phyloP scores from a whole-genome alignment of 345 rosid genomes.

The Erucastrum elatum region DNA sequence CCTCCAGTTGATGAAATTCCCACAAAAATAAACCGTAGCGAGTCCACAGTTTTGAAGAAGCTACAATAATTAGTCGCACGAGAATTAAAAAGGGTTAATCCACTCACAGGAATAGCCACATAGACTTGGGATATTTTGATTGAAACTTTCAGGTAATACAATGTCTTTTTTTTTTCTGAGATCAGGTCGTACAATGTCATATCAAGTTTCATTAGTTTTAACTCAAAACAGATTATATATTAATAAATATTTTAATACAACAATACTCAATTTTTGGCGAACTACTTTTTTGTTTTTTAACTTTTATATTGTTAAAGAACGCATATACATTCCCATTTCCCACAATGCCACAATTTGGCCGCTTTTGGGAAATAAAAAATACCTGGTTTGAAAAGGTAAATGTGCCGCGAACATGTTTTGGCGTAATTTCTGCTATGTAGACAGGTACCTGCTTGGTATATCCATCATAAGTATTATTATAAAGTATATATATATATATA shows the following conservation, averaged over 20 bases:
- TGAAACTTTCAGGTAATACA: background rate
- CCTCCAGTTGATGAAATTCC: conserved; percentile 40
- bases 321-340: background rate
- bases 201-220: background rate
- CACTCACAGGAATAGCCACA: background rate
- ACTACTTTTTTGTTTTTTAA: background rate
- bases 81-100: background rate
- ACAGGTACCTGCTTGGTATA: conserved; percentile 34
- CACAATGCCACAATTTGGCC: background rate
- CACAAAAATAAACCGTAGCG: conserved; percentile 29
- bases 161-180: too few relatives aligned
- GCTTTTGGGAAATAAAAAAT: background rate
- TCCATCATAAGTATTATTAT: background rate
- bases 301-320: background rate
- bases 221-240: background rate
- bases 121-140: background rate
- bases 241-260: background rate
- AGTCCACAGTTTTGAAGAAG: conserved; percentile 37
- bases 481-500: background rate
- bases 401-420: conserved; percentile 39
- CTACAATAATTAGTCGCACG: conserved; percentile 12
- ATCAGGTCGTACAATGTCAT: background rate
- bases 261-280: background rate
- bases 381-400: conserved; percentile 38
- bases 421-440: conserved; percentile 40